Evolutionary conservation across 305 asterid genomes (phyloP), one percentile per base, ranked within the genome.

Genomic region (Solanum hybrid): DNA sequence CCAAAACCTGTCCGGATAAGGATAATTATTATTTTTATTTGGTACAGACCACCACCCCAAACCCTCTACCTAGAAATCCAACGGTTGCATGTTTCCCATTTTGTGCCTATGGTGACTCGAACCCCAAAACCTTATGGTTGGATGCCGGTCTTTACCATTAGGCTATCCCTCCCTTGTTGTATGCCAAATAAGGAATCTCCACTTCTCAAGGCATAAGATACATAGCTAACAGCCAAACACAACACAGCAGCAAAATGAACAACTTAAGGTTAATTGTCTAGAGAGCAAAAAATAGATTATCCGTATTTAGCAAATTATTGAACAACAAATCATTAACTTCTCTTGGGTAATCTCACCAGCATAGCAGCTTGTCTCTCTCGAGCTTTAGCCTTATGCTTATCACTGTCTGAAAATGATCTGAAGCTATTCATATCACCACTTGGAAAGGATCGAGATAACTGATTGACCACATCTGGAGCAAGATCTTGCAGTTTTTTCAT

Each of bases 331-430:
- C 76, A 85, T 85, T 85, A 84, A 56, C 8, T 56, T 56, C 51
- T 60, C 45, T 82, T 45, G 45, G 24, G 88, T 34, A 80, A 88
- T 75, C 94, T 92, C 89, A 94, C 99, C 97, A 98, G 26, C 87
- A 97, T 93, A 89, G 99, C 99, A 94, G 99, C 96, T 93, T 98
- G 99, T 92, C 98, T 96, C 94, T 97, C 99, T 34, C 99, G 99
- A 92, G 99, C 93, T 92, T 94, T 95, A 88, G 96, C 98, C 95
- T 95, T 98, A 92, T 93, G 97, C 91, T 92, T 98, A 90, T 95
- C 99, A 86, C 94, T 91, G 75, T 96, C 98, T 89, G 94, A 93
- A 89, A 90, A 80, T 78, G 93, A 90, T 87, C 88, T 94, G 80
- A 76, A 71, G 88, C 88, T 91, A 90, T 89, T 92, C 29, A 91